Conservation (phyloP, 2,329 filamentous ascomycete genomes). For the Beauveria sp. region DNA sequence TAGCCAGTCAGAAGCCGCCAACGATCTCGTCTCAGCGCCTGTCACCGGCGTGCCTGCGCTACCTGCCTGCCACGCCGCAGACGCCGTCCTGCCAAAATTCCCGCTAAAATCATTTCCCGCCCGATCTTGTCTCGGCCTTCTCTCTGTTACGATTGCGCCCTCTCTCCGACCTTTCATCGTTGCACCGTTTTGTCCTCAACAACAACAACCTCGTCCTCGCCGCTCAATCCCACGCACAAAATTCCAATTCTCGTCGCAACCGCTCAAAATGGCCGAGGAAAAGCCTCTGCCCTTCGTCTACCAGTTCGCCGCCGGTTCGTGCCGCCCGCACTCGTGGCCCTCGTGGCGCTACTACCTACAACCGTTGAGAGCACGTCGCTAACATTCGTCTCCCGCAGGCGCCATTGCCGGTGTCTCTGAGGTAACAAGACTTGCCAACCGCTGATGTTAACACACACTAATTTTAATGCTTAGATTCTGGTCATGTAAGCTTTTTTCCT, state of each 20-base stretch:
- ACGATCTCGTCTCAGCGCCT: not conserved
- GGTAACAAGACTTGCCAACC: slow-evolving; percentile 39
- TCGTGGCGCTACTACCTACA: not conserved
- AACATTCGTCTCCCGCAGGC: slow-evolving; percentile 39
- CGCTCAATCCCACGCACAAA: not conserved
- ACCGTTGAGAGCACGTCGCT: slow-evolving; percentile 10
- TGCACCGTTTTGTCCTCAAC: not conserved
- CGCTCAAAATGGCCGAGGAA: slow-evolving; percentile 51
- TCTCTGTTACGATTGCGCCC: not conserved
- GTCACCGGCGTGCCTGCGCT: not conserved
- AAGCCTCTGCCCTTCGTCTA: slow-evolving; percentile 87
- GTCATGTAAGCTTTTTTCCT: slow-evolving; percentile 57
- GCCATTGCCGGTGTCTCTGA: slow-evolving; percentile 97
- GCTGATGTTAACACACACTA: not conserved
- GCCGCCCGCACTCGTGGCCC: not conserved
- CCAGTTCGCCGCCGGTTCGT: slow-evolving; percentile 85
- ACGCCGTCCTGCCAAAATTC: not conserved
- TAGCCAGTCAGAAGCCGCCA: not conserved
- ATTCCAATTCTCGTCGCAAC: not conserved
- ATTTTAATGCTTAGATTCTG: slow-evolving; percentile 58
- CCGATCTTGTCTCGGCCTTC: not conserved
- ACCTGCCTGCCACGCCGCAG: not conserved
- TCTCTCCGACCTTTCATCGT: slow-evolving; percentile 10
- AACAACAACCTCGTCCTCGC: not conserved
- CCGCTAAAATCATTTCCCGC: slow-evolving; percentile 2